Conservation (phyloP, 768 basidiomycete species). For the Boletus patriciae region DNA sequence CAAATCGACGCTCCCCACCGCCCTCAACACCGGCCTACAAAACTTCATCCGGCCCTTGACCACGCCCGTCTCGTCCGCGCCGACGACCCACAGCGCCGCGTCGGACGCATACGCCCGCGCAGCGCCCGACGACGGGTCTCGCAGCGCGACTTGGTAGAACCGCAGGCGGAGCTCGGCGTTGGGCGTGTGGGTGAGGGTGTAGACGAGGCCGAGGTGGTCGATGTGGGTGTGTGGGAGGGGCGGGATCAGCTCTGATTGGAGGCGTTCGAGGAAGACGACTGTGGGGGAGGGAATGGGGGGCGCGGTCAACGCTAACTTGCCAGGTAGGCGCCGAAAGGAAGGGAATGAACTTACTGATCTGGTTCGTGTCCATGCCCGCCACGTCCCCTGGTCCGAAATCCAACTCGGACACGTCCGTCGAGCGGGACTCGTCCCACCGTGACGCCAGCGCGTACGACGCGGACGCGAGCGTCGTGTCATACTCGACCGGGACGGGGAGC, state of each 20-base stretch:
- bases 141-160: slow-evolving; percentile 73
- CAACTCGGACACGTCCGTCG: slow-evolving; percentile 45
- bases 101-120: slow-evolving; percentile 51
- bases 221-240: slow-evolving; percentile 63
- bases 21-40: slow-evolving; percentile 67
- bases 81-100: slow-evolving; percentile 70
- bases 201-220: slow-evolving; percentile 54
- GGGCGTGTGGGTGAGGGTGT: slow-evolving; percentile 44
- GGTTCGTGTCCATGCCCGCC: slow-evolving; percentile 65
- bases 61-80: slow-evolving; percentile 49
- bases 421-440: slow-evolving; percentile 69
- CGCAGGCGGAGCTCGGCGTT: slow-evolving; percentile 80
- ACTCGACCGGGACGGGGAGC: slow-evolving; percentile 73
- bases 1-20: slow-evolving; percentile 51
- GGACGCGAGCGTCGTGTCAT: slow-evolving; percentile 69
- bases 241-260: slow-evolving; percentile 50
- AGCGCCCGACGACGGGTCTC: slow-evolving; percentile 45
- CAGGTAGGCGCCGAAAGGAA: too few species aligned
- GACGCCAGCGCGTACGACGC: slow-evolving; percentile 70
- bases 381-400: slow-evolving; percentile 63
- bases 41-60: slow-evolving; percentile 86
- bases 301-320: too few species aligned
- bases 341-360: slow-evolving; percentile 54
- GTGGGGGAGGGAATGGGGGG: too few species aligned
- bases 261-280: slow-evolving; percentile 85